Conservation (phyloP, 2,329 filamentous ascomycete species). For the Metarhizium humberi region DNA sequence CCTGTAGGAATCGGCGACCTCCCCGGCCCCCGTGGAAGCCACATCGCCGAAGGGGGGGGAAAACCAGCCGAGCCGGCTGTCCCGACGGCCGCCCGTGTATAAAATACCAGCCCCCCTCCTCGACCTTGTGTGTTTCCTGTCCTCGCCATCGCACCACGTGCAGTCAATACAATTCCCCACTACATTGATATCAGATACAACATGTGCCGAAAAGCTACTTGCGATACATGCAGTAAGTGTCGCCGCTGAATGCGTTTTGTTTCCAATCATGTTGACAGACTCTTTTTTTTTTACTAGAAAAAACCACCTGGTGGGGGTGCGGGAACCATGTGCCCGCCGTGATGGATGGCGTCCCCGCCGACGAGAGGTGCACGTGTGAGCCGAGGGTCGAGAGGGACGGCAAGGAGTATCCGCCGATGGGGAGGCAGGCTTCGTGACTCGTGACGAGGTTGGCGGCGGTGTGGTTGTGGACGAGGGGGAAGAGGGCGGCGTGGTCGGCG, state of each 20-base stretch:
- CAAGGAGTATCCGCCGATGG: slow-evolving; percentile 57
- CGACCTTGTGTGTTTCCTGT: too few species aligned
- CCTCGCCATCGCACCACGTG: too few species aligned
- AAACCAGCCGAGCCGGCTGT: too few species aligned
- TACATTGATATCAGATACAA: too few species aligned
- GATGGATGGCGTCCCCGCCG: slow-evolving; percentile 47
- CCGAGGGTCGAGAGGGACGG: slow-evolving; percentile 53
- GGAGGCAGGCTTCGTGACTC: slow-evolving; percentile 32
- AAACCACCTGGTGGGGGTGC: slow-evolving; percentile 57
- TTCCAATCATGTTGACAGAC: neutral
- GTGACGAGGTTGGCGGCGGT: slow-evolving; percentile 16
- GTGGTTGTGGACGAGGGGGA: slow-evolving; percentile 20
- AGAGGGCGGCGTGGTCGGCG: slow-evolving; percentile 19
- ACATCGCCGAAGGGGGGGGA: too few species aligned
- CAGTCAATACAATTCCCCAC: too few species aligned
- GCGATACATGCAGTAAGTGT: slow-evolving; percentile 51
- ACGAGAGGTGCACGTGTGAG: slow-evolving; percentile 56
- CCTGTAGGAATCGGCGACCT: too few species aligned
- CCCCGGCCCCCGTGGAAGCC: too few species aligned
- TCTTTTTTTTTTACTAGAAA: slow-evolving; percentile 25
- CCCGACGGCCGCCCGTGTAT: too few species aligned
- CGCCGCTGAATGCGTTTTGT: too few species aligned
- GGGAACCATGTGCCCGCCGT: slow-evolving; percentile 52
- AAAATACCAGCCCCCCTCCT: too few species aligned
- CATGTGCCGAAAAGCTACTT: slow-evolving; percentile 60